These are phyloP conservation scores for Aspergillus haitiensis DNA, from an alignment of 495 filamentous ascomycete genomes.

Conservation along the genomic window DNA sequence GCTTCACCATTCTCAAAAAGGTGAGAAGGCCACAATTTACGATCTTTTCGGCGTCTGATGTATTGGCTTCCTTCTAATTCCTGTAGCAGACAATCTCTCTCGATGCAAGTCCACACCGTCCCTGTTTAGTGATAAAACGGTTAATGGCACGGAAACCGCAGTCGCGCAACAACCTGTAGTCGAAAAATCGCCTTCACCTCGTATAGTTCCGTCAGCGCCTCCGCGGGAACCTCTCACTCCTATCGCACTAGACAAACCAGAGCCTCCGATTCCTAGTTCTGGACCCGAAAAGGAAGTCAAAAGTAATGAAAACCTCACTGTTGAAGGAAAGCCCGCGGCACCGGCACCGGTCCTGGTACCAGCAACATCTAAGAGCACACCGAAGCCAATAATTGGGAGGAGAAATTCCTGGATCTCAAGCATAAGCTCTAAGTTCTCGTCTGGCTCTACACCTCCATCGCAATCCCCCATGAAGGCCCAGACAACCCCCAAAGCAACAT, in stretches of 20 bases:
- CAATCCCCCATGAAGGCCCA: conserved; percentile 45
- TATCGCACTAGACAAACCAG: conserved; percentile 20
- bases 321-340: conserved; percentile 27
- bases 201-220: conserved; percentile 27
- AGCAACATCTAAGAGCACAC: conserved; percentile 32
- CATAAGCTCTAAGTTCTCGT: conserved; percentile 89
- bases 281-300: conserved; percentile 28
- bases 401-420: conserved; percentile 88
- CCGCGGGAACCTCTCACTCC: conserved; percentile 21
- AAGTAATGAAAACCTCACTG: conserved; percentile 19
- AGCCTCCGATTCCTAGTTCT: conserved; percentile 17
- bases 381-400: conserved; percentile 51
- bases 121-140: conserved; percentile 30
- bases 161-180: conserved; percentile 22
- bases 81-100: conserved; percentile 38
- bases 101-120: conserved; percentile 44
- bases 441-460: conserved; percentile 54
- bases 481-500: conserved; percentile 47
- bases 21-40: conserved; percentile 35
- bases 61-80: conserved; percentile 8
- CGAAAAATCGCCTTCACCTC: conserved; percentile 22
- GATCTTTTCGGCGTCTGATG: not conserved
- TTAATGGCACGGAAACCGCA: conserved; percentile 24
- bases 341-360: conserved; percentile 30
- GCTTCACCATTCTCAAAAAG: conserved; percentile 67